phyloP scores from a whole-genome alignment of 176 grass and related monocot genomes.

The Aechmea fasciata region DNA sequence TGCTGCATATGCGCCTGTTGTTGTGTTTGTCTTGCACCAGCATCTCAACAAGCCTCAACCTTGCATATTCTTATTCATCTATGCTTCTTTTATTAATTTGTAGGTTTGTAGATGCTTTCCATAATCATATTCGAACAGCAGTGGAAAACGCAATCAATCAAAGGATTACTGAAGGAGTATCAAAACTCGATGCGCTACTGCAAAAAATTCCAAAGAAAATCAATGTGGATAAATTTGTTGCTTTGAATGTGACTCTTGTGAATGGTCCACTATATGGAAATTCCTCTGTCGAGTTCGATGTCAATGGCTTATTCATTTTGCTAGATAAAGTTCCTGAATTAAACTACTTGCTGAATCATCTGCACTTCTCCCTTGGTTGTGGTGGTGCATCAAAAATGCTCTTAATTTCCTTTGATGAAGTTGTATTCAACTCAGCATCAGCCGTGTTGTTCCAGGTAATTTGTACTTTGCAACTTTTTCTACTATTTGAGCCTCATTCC shows the following conservation, averaged over 20 bases:
- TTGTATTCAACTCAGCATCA: slow-evolving; percentile 68
- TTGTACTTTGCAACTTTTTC: not conserved
- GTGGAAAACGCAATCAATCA: slow-evolving; percentile 70
- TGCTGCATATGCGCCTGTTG: not conserved
- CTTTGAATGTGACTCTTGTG: slow-evolving; percentile 71
- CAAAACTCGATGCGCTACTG: slow-evolving; percentile 70
- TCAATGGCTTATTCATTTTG: slow-evolving; percentile 63
- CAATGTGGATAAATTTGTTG: slow-evolving; percentile 47
- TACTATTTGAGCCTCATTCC: not conserved
- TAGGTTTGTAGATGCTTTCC: slow-evolving; percentile 93
- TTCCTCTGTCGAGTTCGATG: slow-evolving; percentile 74
- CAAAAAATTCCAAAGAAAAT: slow-evolving; percentile 63
- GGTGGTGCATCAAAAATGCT: slow-evolving; percentile 69
- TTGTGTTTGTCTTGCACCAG: not conserved
- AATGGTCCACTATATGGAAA: slow-evolving; percentile 56
- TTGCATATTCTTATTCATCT: slow-evolving; percentile 9
- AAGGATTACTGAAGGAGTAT: slow-evolving; percentile 57
- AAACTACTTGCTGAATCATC: slow-evolving; percentile 37
- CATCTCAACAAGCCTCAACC: slow-evolving; percentile 7
- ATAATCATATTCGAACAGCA: slow-evolving; percentile 72
- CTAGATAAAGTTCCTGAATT: slow-evolving; percentile 20
- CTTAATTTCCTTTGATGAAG: slow-evolving; percentile 65
- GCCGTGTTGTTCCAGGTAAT: slow-evolving; percentile 74
- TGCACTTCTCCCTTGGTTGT: slow-evolving; percentile 49
- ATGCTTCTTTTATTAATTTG: slow-evolving; percentile 17